Evolutionary conservation across 495 filamentous ascomycete species (phyloP), one percentile per base, ranked within the genome.

Genomic region (Lophiostoma macrostomum): DNA sequence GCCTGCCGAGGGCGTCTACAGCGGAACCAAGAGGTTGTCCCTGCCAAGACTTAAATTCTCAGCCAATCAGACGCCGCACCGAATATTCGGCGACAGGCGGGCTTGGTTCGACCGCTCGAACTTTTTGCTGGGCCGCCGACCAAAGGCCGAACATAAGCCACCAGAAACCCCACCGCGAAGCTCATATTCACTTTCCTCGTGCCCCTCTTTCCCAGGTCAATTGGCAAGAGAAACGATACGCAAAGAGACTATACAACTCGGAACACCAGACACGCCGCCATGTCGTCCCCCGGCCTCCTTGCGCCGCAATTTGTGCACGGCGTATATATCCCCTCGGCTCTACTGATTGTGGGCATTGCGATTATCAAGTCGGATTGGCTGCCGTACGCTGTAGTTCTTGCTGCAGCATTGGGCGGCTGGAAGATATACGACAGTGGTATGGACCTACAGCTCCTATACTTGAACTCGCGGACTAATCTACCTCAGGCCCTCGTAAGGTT

Each of bases 281-380:
- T 58, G 55, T 50, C 50, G 8, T 36, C 36, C 42, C 28, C 36
- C 12, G 50, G 50, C 28, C 32, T 39, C 11, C 32, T 62, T 6
- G 74, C 79, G 41, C 58, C 72, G 45, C 75, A 80, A 61, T 78
- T 74, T 59, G 66, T 93, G 62, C 81, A 85, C 66, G 85, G 85
- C 59, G 80, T 91, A 60, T 90, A 93, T 67, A 83, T 95, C 60
- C 91, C 91, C 48, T 84, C 85, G n/a, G 84, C 80, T 51, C 77
- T 96, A 29, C 72, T 96, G 30, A 72, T 96, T 42, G 69, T 88
- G 19, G 89, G 87, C 59, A 81, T 80, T 32, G 80, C 79, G 51
- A 82, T 95, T 53, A 72, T 88, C 40, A 93, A 94, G 76, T 73
- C 68, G 37, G 84, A 95, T 76, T 95, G 80, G 76, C 64, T 85